Conservation (phyloP, 768 basidiomycete species). For the Pluteus cervinus region DNA sequence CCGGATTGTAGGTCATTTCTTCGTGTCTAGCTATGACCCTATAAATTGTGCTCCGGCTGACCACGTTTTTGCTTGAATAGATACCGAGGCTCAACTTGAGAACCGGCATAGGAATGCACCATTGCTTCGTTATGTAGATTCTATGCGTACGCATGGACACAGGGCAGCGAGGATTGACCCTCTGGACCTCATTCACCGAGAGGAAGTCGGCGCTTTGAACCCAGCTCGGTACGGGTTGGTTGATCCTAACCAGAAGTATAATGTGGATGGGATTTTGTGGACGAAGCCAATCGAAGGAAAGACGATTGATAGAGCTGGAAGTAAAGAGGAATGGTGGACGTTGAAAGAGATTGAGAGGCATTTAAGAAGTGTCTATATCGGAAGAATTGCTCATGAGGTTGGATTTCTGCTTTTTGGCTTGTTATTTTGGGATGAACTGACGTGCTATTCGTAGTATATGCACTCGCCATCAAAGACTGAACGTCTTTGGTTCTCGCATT, state of each 20-base stretch:
- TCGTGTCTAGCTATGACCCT: background rate
- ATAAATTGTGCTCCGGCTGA: too few relatives aligned
- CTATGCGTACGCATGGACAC: constrained; percentile 80
- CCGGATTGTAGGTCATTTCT: constrained; percentile 58
- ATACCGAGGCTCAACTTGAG: constrained; percentile 56
- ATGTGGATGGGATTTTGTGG: constrained; percentile 83
- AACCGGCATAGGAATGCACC: constrained; percentile 72
- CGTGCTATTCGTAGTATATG: constrained; percentile 78
- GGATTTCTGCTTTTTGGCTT: background rate
- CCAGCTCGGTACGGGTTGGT: constrained; percentile 71
- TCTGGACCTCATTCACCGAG: constrained; percentile 79
- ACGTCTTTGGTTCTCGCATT: constrained; percentile 82
- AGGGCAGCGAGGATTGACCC: constrained; percentile 86
- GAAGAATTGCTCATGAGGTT: constrained; percentile 83
- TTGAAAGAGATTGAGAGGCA: constrained; percentile 66
- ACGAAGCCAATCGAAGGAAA: constrained; percentile 42
- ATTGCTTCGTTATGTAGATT: constrained; percentile 84
- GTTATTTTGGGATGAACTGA: too few relatives aligned
- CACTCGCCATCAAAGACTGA: constrained; percentile 84
- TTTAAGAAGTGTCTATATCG: constrained; percentile 72
- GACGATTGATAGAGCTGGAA: too few relatives aligned
- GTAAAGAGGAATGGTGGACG: constrained; percentile 61
- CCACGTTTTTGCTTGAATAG: too few relatives aligned
- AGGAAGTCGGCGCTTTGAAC: constrained; percentile 70
- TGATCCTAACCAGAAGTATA: constrained; percentile 47